phyloP scores from a whole-genome alignment of 73 alveolate genomes.

The Paramecium biaurelia region DNA sequence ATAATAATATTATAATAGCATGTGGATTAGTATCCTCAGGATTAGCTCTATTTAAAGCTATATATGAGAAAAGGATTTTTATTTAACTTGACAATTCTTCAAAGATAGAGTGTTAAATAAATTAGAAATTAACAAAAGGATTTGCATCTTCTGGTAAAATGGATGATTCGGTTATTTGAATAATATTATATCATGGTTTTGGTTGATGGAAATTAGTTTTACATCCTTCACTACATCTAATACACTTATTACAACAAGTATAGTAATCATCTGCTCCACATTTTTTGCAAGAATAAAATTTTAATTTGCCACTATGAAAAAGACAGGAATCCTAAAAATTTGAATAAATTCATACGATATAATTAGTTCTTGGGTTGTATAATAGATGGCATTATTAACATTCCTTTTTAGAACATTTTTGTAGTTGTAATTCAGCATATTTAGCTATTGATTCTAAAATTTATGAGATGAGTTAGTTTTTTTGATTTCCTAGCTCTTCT shows the following conservation, averaged over 20 bases:
- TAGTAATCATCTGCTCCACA: constrained; percentile 89
- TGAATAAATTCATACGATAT: background rate
- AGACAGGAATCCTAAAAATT: constrained; percentile 61
- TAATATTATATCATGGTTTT: constrained; percentile 18
- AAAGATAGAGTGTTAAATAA: background rate
- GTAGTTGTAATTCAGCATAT: constrained; percentile 12
- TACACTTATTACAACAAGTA: constrained; percentile 80
- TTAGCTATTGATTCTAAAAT: background rate
- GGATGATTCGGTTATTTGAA: background rate
- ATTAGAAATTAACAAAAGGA: background rate
- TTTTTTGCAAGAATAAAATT: constrained; percentile 82
- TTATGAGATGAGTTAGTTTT: background rate
- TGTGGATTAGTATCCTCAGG: constrained; percentile 48
- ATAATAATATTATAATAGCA: background rate
- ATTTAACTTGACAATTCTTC: constrained; percentile 6
- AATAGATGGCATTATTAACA: constrained; percentile 8
- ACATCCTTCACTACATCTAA: constrained; percentile 77
- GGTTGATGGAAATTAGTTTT: constrained; percentile 64
- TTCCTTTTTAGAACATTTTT: constrained; percentile 31
- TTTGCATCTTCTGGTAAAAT: constrained; percentile 28
- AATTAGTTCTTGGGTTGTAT: constrained; percentile 22
- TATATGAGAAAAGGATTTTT: constrained; percentile 21
- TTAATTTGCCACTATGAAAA: constrained; percentile 86
- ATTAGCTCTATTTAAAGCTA: constrained; percentile 28
- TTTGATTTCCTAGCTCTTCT: background rate